Percentiles rank a stretch among this genome's conserved stretches.
Conservation (phyloP, 192 early-diverging fungal species). For the Pilaira anomala region DNA sequence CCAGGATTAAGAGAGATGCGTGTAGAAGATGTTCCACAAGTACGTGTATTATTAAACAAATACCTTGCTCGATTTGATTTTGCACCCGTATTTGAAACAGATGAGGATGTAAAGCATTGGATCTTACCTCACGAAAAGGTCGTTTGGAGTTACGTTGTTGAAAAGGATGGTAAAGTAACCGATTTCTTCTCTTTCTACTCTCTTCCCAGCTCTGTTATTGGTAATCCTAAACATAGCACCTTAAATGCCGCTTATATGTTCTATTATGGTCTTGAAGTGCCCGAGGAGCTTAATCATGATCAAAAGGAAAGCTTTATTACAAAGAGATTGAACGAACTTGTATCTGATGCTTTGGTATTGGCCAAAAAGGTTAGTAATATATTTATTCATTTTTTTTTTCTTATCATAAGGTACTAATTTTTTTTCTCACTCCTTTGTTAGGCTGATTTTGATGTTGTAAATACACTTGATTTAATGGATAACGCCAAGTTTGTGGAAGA, state of each 20-base stretch:
- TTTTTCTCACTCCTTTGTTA: constrained; percentile 25
- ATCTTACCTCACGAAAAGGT: constrained; percentile 80
- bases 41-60: constrained; percentile 71
- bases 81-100: constrained; percentile 65
- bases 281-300: constrained; percentile 37
- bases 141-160: constrained; percentile 93
- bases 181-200: constrained; percentile 96
- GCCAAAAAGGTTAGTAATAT: constrained; percentile 43
- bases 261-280: constrained; percentile 76
- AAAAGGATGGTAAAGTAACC: constrained; percentile 68
- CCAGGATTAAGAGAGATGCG: constrained; percentile 81
- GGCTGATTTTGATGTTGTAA: constrained; percentile 90
- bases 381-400: neutral
- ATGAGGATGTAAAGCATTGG: constrained; percentile 92
- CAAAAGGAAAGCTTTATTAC: constrained; percentile 45
- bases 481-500: constrained; percentile 77
- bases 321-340: constrained; percentile 55
- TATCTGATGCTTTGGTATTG: constrained; percentile 78
- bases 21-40: constrained; percentile 68
- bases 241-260: constrained; percentile 93
- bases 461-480: constrained; percentile 91
- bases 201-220: constrained; percentile 89
- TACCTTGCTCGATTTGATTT: constrained; percentile 70
- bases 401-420: neutral
- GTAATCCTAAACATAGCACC: constrained; percentile 63